Percentiles rank a stretch among this genome's conserved stretches.
phyloP scores from a whole-genome alignment of 2,329 filamentous ascomycete species.

The Blastomyces parvus region DNA sequence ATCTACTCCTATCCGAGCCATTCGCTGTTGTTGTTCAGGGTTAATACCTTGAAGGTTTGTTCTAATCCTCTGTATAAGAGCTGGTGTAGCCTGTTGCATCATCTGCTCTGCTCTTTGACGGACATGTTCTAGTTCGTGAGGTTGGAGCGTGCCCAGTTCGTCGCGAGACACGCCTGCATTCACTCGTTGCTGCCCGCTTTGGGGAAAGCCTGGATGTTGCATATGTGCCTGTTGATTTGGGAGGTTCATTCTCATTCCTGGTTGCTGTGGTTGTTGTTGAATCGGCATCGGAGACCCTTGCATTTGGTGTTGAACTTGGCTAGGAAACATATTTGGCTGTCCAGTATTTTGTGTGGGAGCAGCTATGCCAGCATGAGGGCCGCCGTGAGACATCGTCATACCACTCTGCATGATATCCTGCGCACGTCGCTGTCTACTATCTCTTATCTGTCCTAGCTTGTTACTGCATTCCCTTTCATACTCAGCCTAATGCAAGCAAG shows the following conservation, averaged over 20 bases:
- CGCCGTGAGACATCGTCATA: conserved; percentile 33
- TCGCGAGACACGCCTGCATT: conserved; percentile 23
- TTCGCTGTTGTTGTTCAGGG: conserved; percentile 39
- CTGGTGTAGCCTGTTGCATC: conserved; percentile 35
- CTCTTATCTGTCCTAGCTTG: conserved; percentile 38
- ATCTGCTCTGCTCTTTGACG: conserved; percentile 40
- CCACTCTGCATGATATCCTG: conserved; percentile 30
- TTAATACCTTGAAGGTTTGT: conserved; percentile 39
- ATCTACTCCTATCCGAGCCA: conserved; percentile 39
- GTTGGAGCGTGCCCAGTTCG: conserved; percentile 29
- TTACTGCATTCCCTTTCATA: conserved; percentile 38
- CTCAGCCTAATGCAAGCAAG: conserved; percentile 24
- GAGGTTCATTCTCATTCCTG: conserved; percentile 10
- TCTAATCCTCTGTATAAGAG: conserved; percentile 41
- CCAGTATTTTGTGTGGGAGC: conserved; percentile 33
- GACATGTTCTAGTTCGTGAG: conserved; percentile 38
- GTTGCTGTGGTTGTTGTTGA: conserved; percentile 22
- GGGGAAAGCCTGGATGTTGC: conserved; percentile 23
- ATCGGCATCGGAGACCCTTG: conserved; percentile 16
- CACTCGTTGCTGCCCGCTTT: conserved; percentile 25
- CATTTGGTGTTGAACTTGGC: conserved; percentile 27
- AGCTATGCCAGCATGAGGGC: conserved; percentile 24
- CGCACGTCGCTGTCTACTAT: conserved; percentile 37
- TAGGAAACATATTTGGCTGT: conserved; percentile 37
- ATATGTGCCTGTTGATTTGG: conserved; percentile 13